Evolutionary conservation across 805 yeast species (phyloP), one percentile per base, ranked within the genome.

Genomic region (Suhomyces sp.): DNA sequence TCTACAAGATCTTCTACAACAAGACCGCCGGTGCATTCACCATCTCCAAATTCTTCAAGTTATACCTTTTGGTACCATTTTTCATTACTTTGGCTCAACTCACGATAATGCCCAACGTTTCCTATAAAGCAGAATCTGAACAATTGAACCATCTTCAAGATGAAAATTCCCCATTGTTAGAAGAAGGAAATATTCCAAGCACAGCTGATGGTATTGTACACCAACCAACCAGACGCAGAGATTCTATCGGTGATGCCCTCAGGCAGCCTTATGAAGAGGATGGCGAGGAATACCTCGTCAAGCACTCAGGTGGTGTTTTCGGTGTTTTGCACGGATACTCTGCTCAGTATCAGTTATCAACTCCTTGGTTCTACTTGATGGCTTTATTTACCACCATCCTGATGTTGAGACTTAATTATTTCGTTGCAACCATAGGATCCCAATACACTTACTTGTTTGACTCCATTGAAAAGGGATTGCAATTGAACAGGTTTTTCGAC

Each of bases 341-440:
- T 4, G 70, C 77, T 7, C 45, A 60, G 22, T 64, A 58, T 38
- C 81, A 76, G 53, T 60, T 76, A 51, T 63, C 59, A 40, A 68
- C 79, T 2, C 72, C 66, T 35, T 76, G 80, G 80, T 76, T 76
- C 45, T 44, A 55, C 28, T 56, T 75, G 27, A 72, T 74, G 60
- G 66, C 76, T 45, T 31, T 60, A 19, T 74, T 74, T 49, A 63
- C 77, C n/a, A 72, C 76, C 14, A 66, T 76, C 39, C 78, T 71
- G 55, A 76, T 76, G 81, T 61, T 76, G 40, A 58, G 81, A 47
- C 56, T 76, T 36, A 76, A 76, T 54, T 76, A 76, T 54, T 76
- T 76, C 52, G 81, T 76, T 32, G 80, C 81, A 16, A 76, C 81
- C 12, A 63, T 76, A 38, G 68, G 71, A 34, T 65, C 80, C n/a